Evolutionary conservation across 352 stramenopile species (phyloP).

Genomic region (Saprolegnia parasitica): DNA sequence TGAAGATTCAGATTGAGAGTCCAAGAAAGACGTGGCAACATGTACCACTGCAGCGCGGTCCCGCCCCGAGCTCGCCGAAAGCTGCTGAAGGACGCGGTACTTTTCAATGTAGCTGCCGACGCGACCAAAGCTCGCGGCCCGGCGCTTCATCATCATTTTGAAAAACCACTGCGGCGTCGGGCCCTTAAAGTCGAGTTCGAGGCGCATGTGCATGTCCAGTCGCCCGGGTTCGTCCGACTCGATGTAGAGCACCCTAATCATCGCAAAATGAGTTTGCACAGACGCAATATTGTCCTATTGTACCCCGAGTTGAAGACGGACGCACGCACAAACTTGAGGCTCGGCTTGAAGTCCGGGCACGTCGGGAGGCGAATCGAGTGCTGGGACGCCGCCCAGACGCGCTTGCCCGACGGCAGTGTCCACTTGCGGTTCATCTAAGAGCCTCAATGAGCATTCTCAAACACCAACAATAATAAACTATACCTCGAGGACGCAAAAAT

Average conservation of each 20-base stretch:
- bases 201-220: conserved; percentile 8
- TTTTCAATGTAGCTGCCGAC: conserved; percentile 6
- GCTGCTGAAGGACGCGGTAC: not conserved
- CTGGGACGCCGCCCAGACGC: conserved; percentile 4
- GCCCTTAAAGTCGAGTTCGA: conserved; percentile 12
- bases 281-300: not conserved
- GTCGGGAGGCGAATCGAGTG: conserved; percentile 8
- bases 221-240: conserved; percentile 4
- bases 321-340: conserved; percentile 3
- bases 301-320: conserved; percentile 7
- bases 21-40: too few species aligned
- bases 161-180: conserved; percentile 6
- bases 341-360: not conserved
- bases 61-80: not conserved
- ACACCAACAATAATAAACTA: not conserved
- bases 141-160: conserved; percentile 8
- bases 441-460: not conserved
- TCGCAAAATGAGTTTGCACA: not conserved
- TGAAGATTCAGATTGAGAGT: not conserved
- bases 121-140: conserved; percentile 6
- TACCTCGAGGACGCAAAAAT: conserved; percentile 13
- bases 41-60: not conserved
- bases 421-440: conserved; percentile 12
- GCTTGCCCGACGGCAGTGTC: not conserved
- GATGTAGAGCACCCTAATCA: conserved; percentile 6